These are phyloP conservation scores for Juglanconis sp. DNA, from an alignment of 2,329 filamentous ascomycete species.

Conservation along the genomic window DNA sequence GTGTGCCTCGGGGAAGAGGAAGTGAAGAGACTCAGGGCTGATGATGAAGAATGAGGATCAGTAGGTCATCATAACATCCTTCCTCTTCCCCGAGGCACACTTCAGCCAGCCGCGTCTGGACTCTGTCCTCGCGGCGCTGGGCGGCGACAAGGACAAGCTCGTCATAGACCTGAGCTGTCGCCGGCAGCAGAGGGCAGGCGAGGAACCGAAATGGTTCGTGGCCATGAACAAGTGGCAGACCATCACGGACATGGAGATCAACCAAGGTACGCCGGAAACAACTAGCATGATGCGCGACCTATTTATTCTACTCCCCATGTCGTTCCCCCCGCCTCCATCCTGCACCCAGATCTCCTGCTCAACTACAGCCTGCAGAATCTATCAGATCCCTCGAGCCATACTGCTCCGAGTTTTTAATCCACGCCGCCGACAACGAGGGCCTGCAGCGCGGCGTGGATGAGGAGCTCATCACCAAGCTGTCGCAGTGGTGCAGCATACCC, in stretches of 20 bases:
- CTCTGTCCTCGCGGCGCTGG: slow-evolving; percentile 69
- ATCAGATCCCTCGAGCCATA: slow-evolving; percentile 81
- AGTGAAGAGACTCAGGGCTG: neutral
- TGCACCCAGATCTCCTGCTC: neutral
- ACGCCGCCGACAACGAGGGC: slow-evolving; percentile 95
- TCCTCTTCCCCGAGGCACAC: slow-evolving; percentile 78
- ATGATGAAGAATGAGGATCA: slow-evolving; percentile 6
- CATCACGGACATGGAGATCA: slow-evolving; percentile 93
- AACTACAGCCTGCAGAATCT: slow-evolving; percentile 54
- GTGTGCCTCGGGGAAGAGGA: too few relatives aligned
- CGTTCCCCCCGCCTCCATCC: neutral
- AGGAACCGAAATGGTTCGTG: slow-evolving; percentile 68
- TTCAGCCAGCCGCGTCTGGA: slow-evolving; percentile 78
- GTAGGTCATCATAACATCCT: slow-evolving; percentile 96
- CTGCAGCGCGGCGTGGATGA: slow-evolving; percentile 89
- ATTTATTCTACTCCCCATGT: neutral
- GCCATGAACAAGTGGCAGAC: slow-evolving; percentile 99
- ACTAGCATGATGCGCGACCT: neutral
- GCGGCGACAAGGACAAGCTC: slow-evolving; percentile 72
- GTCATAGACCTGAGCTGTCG: slow-evolving; percentile 96
- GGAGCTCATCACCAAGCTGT: slow-evolving; percentile 70
- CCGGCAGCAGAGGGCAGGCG: slow-evolving; percentile 57
- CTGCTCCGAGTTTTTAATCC: slow-evolving; percentile 94
- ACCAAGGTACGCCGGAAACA: slow-evolving; percentile 59
- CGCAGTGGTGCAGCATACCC: slow-evolving; percentile 85